A percentile compares a stretch with the other conserved stretches of the same genome.
phyloP scores from a whole-genome alignment of 1,139 yeast species.

The Yamadazyma jaroonii region DNA sequence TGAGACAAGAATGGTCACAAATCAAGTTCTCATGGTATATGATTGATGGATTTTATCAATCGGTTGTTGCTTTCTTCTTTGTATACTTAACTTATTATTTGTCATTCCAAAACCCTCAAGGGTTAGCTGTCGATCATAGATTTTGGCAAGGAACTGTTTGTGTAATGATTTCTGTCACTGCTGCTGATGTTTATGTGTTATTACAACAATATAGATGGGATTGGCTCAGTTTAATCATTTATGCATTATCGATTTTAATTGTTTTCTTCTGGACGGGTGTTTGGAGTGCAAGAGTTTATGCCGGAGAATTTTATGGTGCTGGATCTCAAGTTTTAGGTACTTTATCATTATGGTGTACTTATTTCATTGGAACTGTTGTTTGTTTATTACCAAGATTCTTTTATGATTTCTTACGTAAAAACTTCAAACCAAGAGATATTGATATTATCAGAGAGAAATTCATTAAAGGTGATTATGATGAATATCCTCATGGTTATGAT shows the following conservation, averaged over 20 bases:
- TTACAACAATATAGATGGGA: conserved; percentile 62
- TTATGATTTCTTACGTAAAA: conserved; percentile 43
- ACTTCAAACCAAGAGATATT: conserved; percentile 51
- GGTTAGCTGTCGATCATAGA: conserved; percentile 53
- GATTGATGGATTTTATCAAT: conserved; percentile 59
- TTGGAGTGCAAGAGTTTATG: conserved; percentile 47
- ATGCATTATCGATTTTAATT: conserved; percentile 47
- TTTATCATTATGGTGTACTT: conserved; percentile 50
- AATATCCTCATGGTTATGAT: conserved; percentile 54
- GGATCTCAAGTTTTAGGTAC: conserved; percentile 56
- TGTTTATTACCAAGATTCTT: conserved; percentile 55
- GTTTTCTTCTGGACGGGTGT: conserved; percentile 64
- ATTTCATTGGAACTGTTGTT: conserved; percentile 43
- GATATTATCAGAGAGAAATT: conserved; percentile 55
- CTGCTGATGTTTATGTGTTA: conserved; percentile 53
- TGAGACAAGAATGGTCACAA: conserved; percentile 53
- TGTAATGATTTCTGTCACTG: conserved; percentile 46
- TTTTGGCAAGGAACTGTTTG: conserved; percentile 57
- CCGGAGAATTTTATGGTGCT: conserved; percentile 52
- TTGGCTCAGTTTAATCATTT: conserved; percentile 50
- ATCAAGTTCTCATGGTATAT: conserved; percentile 53
- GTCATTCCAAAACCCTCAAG: conserved; percentile 47
- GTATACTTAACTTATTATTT: conserved; percentile 49
- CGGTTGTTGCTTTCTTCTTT: conserved; percentile 54
- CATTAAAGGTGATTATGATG: conserved; percentile 43